These are phyloP conservation scores for Russula emetica DNA, from an alignment of 768 basidiomycete species.

Conservation along the genomic window DNA sequence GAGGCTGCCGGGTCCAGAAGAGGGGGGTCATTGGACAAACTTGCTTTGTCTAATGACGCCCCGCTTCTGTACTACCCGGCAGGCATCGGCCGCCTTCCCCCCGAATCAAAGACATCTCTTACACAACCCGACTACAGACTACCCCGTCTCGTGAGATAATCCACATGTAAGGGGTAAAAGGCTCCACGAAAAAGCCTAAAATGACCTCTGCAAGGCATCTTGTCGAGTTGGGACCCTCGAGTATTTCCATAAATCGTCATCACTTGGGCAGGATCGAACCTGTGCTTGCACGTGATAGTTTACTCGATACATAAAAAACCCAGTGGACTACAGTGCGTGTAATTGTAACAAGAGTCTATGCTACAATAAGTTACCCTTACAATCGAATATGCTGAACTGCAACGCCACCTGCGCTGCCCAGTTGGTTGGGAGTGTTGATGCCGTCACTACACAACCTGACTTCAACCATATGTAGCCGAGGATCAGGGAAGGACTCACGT, in stretches of 20 bases:
- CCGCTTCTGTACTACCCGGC: too few relatives aligned
- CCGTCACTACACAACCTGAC: not conserved
- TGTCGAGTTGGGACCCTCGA: too few relatives aligned
- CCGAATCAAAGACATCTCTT: too few relatives aligned
- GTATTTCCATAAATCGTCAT: not conserved
- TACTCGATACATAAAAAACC: slow-evolving; percentile 2
- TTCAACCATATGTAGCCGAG: not conserved
- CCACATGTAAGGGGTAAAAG: too few relatives aligned
- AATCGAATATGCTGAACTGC: not conserved
- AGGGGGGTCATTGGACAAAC: too few relatives aligned
- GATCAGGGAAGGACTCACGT: not conserved
- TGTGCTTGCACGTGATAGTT: slow-evolving; percentile 37
- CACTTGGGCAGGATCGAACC: slow-evolving; percentile 39
- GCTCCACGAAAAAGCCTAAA: too few relatives aligned
- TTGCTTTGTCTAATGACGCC: too few relatives aligned
- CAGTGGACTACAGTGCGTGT: slow-evolving; percentile 18
- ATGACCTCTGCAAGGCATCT: too few relatives aligned
- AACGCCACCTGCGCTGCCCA: not conserved
- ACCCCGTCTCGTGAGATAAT: too few relatives aligned
- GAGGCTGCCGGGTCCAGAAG: too few relatives aligned
- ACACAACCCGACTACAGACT: too few relatives aligned
- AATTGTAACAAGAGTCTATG: not conserved
- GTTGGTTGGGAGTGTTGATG: not conserved
- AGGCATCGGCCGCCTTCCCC: too few relatives aligned
- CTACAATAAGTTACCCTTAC: not conserved